Conservation (phyloP, 345 rosid genomes). For the Hypericum androsaemum region DNA sequence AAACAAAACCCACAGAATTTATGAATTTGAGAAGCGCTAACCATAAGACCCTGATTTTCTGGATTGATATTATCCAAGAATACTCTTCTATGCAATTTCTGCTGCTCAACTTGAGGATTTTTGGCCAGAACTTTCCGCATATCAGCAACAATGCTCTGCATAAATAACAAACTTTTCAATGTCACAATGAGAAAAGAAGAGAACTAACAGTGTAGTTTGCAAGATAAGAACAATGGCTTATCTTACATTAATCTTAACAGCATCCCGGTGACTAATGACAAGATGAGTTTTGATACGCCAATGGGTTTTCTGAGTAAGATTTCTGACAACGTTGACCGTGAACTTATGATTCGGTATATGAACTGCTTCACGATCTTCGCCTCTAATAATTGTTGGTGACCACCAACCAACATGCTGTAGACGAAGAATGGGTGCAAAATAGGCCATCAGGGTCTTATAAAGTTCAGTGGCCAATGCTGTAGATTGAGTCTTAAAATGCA, state of each 20-base stretch:
- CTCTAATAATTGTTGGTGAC: slow-evolving; percentile 81
- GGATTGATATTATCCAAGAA: slow-evolving; percentile 60
- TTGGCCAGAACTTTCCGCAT: slow-evolving; percentile 86
- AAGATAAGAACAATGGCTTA: slow-evolving; percentile 4
- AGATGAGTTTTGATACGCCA: slow-evolving; percentile 89
- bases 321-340: slow-evolving; percentile 69
- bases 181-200: not conserved
- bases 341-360: slow-evolving; percentile 89
- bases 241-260: slow-evolving; percentile 60
- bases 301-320: slow-evolving; percentile 78
- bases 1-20: too few species aligned
- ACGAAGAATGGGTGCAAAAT: too few species aligned
- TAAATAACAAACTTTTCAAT: not conserved
- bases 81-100: slow-evolving; percentile 71
- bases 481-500: too few species aligned
- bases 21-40: slow-evolving; percentile 8
- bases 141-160: slow-evolving; percentile 71
- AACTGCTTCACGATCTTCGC: slow-evolving; percentile 85
- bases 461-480: too few species aligned
- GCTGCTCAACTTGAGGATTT: slow-evolving; percentile 86
- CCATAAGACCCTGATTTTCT: slow-evolving; percentile 78
- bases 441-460: too few species aligned
- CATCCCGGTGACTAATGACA: slow-evolving; percentile 80
- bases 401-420: slow-evolving; percentile 83
- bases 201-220: slow-evolving; percentile 7